Percentiles rank a stretch among this genome's conserved stretches.
phyloP scores from a whole-genome alignment of 148 eudicot genomes.

The Rhododendron griersonianum region DNA sequence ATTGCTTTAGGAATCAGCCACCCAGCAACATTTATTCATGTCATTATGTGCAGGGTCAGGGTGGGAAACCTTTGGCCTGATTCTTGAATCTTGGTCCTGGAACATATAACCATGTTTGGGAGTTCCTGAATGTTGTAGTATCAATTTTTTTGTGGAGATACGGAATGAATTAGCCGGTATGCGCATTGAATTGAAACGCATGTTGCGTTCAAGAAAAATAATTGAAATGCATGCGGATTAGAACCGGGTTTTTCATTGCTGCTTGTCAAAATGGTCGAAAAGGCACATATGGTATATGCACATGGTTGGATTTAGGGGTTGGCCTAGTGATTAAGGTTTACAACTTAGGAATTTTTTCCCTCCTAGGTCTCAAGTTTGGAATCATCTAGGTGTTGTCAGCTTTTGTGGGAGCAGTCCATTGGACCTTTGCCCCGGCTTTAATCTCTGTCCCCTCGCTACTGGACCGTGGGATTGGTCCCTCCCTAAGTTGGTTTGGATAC shows the following conservation, averaged over 20 bases:
- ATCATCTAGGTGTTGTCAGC: neutral
- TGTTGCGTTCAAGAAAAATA: neutral
- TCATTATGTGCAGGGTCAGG: neutral
- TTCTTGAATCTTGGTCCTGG: neutral
- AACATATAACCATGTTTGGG: neutral
- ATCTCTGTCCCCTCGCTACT: neutral
- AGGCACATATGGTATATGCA: neutral
- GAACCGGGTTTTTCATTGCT: neutral
- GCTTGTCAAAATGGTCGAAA: neutral
- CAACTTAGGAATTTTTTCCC: neutral
- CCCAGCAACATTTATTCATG: neutral
- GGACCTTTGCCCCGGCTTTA: neutral
- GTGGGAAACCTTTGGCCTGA: neutral
- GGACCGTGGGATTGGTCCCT: neutral
- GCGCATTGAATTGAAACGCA: neutral
- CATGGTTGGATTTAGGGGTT: neutral
- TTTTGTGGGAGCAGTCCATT: neutral
- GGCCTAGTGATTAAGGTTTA: neutral
- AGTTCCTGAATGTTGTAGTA: neutral
- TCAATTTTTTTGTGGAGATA: neutral
- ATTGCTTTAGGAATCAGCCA: neutral
- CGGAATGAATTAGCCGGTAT: neutral
- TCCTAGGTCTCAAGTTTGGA: neutral
- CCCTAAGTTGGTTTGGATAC: neutral
- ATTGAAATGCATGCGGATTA: neutral